phyloP scores from a whole-genome alignment of 1,284 basidiomycete species.

The Melanopsichium pennsylvanicum region DNA sequence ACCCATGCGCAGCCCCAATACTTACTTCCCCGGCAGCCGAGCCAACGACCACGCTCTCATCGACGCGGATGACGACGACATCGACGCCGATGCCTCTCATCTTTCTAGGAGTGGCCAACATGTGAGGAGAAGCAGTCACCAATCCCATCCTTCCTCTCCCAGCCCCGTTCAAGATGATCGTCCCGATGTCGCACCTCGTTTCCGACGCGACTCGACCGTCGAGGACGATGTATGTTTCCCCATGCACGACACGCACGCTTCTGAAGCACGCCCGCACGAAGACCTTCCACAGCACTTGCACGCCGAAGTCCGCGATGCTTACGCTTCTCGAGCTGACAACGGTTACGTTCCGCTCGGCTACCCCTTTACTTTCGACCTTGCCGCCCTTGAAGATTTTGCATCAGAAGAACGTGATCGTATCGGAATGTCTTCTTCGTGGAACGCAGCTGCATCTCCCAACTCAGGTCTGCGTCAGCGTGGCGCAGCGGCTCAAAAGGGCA shows the following conservation, averaged over 20 bases:
- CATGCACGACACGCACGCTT: slow-evolving; percentile 30
- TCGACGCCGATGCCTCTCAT: slow-evolving; percentile 35
- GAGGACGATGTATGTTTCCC: slow-evolving; percentile 66
- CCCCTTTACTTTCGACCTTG: slow-evolving; percentile 62
- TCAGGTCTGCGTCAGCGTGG: slow-evolving; percentile 38
- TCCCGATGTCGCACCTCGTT: slow-evolving; percentile 16
- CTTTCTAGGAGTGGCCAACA: slow-evolving; percentile 29
- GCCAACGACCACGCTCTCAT: slow-evolving; percentile 28
- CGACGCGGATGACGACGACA: slow-evolving; percentile 33
- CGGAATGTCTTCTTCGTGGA: slow-evolving; percentile 25
- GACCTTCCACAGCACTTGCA: slow-evolving; percentile 21
- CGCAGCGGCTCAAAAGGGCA: slow-evolving; percentile 16
- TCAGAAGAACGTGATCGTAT: slow-evolving; percentile 57
- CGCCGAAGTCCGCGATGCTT: slow-evolving; percentile 16
- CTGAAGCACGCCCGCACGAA: slow-evolving; percentile 19
- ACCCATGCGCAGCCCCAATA: slow-evolving; percentile 38
- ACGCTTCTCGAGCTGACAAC: slow-evolving; percentile 12
- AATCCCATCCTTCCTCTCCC: slow-evolving; percentile 14
- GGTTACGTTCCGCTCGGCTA: slow-evolving; percentile 51
- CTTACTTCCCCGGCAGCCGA: slow-evolving; percentile 34
- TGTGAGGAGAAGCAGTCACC: slow-evolving; percentile 19
- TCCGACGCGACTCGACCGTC: slow-evolving; percentile 42
- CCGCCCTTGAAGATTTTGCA: slow-evolving; percentile 58
- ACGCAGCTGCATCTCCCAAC: slow-evolving; percentile 16
- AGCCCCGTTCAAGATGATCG: slow-evolving; percentile 16